Base-by-base conservation (phyloP, 1,139 yeast species). In the Geotrichum europaeum region DNA sequence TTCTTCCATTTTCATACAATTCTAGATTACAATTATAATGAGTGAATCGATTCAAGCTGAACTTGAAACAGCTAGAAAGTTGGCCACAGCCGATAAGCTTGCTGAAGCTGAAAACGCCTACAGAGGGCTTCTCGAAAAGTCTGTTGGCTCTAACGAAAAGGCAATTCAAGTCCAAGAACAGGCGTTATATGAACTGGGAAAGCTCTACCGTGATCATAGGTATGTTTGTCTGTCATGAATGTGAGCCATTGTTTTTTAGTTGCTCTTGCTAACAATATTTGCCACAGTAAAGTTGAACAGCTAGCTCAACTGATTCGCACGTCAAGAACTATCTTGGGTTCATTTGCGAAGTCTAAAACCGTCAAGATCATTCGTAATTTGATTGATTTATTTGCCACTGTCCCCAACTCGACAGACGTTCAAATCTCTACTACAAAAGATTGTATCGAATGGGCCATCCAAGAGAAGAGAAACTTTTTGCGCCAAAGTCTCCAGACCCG, bases 261-360 rank as follows among this genome's bases (percentile, higher is more conserved):
- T 72, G 72, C 63, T 65, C 64, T 60, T 68, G 72, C 49, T 43
- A 55, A 28, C 36, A 20, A n/a, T 30, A 15, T 55, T 43, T 56
- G 30, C 51, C 52, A 51, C 50, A 62, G 62, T 57, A 78, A 83
- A 58, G 77, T 81, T 25, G 77, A 74, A 5, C 81, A 84, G 67
- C 79, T 94, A 59, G 78, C 81, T 20, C 77, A 76, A 50, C 82
- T 94, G 70, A 83, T 94, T 55, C 79, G 83, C n/a, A 81, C 84
- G 55, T 86, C 96, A 0, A 82, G 95, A 66, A 77, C 77, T 7
- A 82, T 87, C 22, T 84, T 92, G 78, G 79, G 83, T 60, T 78
- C 80, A 47, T 85, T 90, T 72, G 97, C 99, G 57, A 94, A 94
- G 76, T 88, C 97, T 32, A 94, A 94, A 75, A 89, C 97, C 10